Base-by-base conservation (phyloP, 2,329 filamentous ascomycete genomes). In the Hypoxylon sp. region DNA sequence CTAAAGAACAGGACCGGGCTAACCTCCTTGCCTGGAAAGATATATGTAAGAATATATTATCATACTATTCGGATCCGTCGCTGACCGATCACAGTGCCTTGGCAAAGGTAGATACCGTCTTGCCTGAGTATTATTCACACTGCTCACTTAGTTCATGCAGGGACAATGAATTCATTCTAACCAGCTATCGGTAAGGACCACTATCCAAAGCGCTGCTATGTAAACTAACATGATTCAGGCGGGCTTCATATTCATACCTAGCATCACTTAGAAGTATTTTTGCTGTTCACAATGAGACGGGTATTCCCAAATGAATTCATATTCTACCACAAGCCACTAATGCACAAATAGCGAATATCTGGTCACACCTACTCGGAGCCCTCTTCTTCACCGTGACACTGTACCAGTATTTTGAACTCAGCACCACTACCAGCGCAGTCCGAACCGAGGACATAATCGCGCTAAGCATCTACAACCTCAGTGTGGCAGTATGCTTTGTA, bases 341-440 rank as follows among this genome's bases (percentile, higher is more conserved):
- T 13, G 6, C 11, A 30, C 19, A 31, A 15, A 29, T 23, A 67
- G 63, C 57, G 21, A 68, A 69, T 25, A 69, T 69, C 7, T 69
- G 66, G 66, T 63, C 65, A 3, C 64, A 67, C 54, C 48, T 66
- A 2, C 57, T 68, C 1, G 64, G 64, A 11, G 57, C 61, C 2
- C 16, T 60, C 4, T 53, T 60, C 15, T 68, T 67, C 34, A 32
- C 55, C 8, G 7, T 37, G 19, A 46, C 50, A 7, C 50, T 64
- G 5, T 16, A 47, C n/a, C 31, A 49, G 3, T 62, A 61, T 20
- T 38, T 48, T 43, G 23, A 37, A 23, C 36, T 49, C 15, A 45
- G 32, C 2, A 12, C 41, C 4, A 9, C 20, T 23, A 43, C 19
- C 11, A 23, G 23, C 29, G 48, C 9, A 26, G 11, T 15, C 4